Evolutionary conservation across 805 yeast species (phyloP).

Genomic region (Millerozyma acaciae): DNA sequence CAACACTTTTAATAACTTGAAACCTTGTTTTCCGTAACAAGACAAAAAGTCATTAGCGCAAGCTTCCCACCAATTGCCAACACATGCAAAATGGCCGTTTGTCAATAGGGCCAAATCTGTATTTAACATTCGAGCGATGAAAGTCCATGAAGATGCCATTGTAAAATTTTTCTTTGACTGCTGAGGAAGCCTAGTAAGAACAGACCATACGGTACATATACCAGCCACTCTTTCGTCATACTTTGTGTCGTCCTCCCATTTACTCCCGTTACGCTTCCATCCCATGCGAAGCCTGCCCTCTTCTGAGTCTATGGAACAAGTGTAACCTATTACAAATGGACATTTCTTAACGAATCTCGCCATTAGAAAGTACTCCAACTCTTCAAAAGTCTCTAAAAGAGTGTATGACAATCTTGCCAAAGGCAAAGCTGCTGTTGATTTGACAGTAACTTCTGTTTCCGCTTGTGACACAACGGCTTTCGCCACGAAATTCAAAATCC

Average conservation of each 20-base stretch:
- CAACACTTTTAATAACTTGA: conserved; percentile 51
- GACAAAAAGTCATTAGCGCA: conserved; percentile 52
- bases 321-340: conserved; percentile 80
- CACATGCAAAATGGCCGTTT: conserved; percentile 67
- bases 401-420: conserved; percentile 62
- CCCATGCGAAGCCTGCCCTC: conserved; percentile 86
- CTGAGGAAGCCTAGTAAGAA: conserved; percentile 50
- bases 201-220: conserved; percentile 75
- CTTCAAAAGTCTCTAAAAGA: conserved; percentile 46
- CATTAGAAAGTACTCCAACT: conserved; percentile 51
- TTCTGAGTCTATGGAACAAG: conserved; percentile 72
- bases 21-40: conserved; percentile 67
- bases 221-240: conserved; percentile 89
- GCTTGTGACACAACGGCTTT: conserved; percentile 88
- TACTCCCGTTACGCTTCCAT: conserved; percentile 59
- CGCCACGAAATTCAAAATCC: conserved; percentile 79
- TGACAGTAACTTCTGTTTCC: conserved; percentile 83
- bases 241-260: conserved; percentile 59
- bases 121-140: conserved; percentile 71
- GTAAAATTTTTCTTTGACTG: conserved; percentile 42
- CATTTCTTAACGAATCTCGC: conserved; percentile 91
- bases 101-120: conserved; percentile 45
- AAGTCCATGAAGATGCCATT: conserved; percentile 52
- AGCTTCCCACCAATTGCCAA: conserved; percentile 92
- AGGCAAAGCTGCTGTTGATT: conserved; percentile 75